A percentile compares a stretch with the other conserved stretches of the same genome.
phyloP scores from a whole-genome alignment of 768 basidiomycete genomes.

The Infundibulicybe gibba region DNA sequence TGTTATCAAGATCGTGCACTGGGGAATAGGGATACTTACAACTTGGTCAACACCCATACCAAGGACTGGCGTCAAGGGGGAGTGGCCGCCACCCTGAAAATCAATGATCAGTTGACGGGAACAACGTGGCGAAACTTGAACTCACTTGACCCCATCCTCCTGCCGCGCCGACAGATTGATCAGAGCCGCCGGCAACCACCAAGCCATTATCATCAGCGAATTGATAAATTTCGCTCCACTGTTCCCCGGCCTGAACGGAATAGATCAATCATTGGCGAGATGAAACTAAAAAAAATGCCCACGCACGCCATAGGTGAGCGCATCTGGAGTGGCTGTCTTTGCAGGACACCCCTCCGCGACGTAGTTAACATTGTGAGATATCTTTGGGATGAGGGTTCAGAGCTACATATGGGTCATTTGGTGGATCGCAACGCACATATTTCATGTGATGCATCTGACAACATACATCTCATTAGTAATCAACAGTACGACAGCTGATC shows the following conservation, averaged over 20 bases:
- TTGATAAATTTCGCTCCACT: constrained; percentile 37
- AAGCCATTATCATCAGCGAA: constrained; percentile 42
- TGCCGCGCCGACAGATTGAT: constrained; percentile 35
- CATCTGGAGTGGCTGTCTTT: constrained; percentile 3
- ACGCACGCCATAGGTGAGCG: no score
- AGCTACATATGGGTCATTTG: no score
- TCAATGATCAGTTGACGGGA: background rate
- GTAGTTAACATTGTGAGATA: constrained; percentile 28
- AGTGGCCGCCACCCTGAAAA: constrained; percentile 38
- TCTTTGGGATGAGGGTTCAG: constrained; percentile 17
- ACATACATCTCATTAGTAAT: background rate
- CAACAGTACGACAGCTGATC: background rate
- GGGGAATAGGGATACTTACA: constrained; percentile 18
- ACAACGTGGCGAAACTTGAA: background rate
- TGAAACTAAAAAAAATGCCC: no score
- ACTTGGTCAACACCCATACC: constrained; percentile 45
- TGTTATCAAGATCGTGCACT: constrained; percentile 23
- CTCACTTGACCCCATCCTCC: constrained; percentile 38
- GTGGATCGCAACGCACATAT: constrained; percentile 36
- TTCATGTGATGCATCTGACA: background rate
- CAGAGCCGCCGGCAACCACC: constrained; percentile 38
- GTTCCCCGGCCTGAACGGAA: constrained; percentile 35
- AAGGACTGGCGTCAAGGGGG: constrained; percentile 37
- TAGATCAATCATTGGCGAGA: no score
- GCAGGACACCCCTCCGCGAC: constrained; percentile 29